phyloP scores from a whole-genome alignment of 179 eudicot species.

The Amaranthus tricolor region DNA sequence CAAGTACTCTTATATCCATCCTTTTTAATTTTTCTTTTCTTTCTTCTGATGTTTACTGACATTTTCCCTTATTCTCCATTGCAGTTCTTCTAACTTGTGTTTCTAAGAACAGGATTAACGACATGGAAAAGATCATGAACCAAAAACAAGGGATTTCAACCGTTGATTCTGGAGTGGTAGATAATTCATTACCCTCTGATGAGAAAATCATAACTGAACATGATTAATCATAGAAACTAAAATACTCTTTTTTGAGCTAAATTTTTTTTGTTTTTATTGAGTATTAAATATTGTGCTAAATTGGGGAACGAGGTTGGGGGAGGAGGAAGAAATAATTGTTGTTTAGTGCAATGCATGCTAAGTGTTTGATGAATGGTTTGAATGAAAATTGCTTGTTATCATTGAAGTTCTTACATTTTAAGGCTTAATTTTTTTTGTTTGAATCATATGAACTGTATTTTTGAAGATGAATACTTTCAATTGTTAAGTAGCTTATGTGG shows the following conservation, averaged over 20 bases:
- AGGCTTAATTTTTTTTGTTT: not conserved
- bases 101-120: conserved; percentile 46
- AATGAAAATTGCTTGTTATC: not conserved
- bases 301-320: not conserved
- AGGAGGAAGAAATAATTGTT: too few species aligned
- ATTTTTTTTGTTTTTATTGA: not conserved
- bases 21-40: not conserved
- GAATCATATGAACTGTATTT: not conserved
- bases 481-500: not conserved
- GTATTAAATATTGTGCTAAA: not conserved
- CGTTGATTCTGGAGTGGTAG: conserved; percentile 26
- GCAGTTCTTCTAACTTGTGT: conserved; percentile 61
- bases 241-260: not conserved
- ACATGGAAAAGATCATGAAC: conserved; percentile 57
- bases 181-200: conserved; percentile 25
- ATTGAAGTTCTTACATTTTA: not conserved
- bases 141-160: conserved; percentile 5
- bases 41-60: not conserved
- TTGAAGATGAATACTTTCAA: not conserved
- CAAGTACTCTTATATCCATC: conserved; percentile 30
- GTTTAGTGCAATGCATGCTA: conserved; percentile 1
- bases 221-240: conserved; percentile 23
- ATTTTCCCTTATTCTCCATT: not conserved
- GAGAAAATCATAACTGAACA: conserved; percentile 27
- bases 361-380: conserved; percentile 20